Base-by-base conservation (phyloP, 306 rosid species). In the Medicago ruthenica region DNA sequence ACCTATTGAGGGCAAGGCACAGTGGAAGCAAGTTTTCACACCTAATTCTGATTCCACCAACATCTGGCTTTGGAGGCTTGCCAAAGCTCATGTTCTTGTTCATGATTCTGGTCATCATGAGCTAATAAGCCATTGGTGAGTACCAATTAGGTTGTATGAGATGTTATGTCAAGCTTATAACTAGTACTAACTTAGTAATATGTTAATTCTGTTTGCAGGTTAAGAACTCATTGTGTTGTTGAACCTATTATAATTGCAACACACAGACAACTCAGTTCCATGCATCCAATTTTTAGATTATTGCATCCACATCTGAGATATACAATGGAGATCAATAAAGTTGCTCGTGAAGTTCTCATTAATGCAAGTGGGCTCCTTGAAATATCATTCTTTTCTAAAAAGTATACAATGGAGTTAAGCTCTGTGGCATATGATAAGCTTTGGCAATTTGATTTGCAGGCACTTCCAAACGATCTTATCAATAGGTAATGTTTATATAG, bases 41-140 rank as follows among this genome's bases (percentile, higher is more conserved):
- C 81, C 86, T 39, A 7, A 63, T 73, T 69, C 70, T 64, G n/a
- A 66, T 77, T 50, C 86, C 21, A 86, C 85, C 9, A 64, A 27
- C 34, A 44, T 76, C 5, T 83, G 89, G 89, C 87, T 83, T 64
- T 86, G 81, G 85, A 86, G 83, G 74, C 83, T 86, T 51, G 89
- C 89, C 12, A 83, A 86, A 71, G 71, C 76, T 77, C 83, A 86
- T 80, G 86, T 85, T 45, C 79, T 85, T 59, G 82, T 85, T 27
- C 85, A 85, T 44, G 88, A 85, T 71, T 42, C 84, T 12, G 88
- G 84, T 34, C 18, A 64, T 59, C 88, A 85, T 65, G 86, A 85
- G 75, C 88, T 85, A 34, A 4, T 81, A 20, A 85, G 66, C 53
- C 88, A 85, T 59, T 85, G 88, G 88, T 85, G 14, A 41, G 81